Conservation (phyloP, 768 basidiomycete genomes). For the Leccinum aurantiacum region DNA sequence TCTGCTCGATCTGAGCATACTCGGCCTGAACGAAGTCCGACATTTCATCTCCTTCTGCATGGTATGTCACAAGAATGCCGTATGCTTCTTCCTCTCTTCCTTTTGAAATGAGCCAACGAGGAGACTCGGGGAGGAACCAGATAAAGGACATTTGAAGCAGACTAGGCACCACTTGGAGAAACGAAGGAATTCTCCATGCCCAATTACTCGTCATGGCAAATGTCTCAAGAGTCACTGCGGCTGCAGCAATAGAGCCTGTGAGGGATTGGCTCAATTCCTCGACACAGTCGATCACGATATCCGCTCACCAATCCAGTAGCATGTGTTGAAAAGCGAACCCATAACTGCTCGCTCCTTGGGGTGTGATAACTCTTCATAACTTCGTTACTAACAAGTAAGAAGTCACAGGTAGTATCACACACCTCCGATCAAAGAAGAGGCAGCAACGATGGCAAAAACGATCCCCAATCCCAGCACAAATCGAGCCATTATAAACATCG, state of each 20-base stretch:
- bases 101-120: slow-evolving; percentile 61
- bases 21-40: not conserved
- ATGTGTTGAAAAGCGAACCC: slow-evolving; percentile 9
- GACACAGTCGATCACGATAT: not conserved
- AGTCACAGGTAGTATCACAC: not conserved
- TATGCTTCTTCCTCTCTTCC: slow-evolving; percentile 51
- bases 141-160: slow-evolving; percentile 55
- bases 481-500: slow-evolving; percentile 17
- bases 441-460: slow-evolving; percentile 18
- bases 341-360: slow-evolving; percentile 23
- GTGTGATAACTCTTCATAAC: slow-evolving; percentile 20
- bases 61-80: slow-evolving; percentile 43
- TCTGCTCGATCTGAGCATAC: not conserved
- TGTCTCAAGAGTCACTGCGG: slow-evolving; percentile 59
- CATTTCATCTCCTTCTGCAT: not conserved
- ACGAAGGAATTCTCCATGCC: slow-evolving; percentile 67
- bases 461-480: slow-evolving; percentile 20
- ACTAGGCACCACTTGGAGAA: slow-evolving; percentile 58
- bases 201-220: slow-evolving; percentile 57
- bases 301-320: slow-evolving; percentile 15
- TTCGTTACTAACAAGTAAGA: not conserved
- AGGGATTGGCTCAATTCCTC: not conserved
- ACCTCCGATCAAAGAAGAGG: slow-evolving; percentile 26
- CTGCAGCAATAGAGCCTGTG: slow-evolving; percentile 37
- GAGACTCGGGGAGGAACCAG: slow-evolving; percentile 61